Conservation (phyloP, 768 basidiomycete species). For the Hygrocybe coccinea region DNA sequence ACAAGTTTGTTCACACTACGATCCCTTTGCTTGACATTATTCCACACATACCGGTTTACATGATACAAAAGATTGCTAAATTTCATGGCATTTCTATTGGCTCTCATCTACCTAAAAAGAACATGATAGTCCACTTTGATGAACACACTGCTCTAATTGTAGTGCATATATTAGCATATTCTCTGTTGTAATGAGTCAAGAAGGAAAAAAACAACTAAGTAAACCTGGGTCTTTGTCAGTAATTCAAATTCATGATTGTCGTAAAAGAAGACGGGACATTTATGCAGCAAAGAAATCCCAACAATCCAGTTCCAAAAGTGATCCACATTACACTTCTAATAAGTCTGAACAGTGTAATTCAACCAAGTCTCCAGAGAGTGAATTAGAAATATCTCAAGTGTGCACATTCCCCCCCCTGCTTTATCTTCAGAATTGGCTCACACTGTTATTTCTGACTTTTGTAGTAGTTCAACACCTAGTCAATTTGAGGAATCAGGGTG, state of each 20-base stretch:
- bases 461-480: not conserved
- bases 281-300: too few species aligned
- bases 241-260: not conserved
- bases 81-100: not conserved
- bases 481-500: constrained; percentile 26
- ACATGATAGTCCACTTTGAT: not conserved
- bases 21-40: not conserved
- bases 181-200: not conserved
- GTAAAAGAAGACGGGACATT: too few species aligned
- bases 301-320: too few species aligned
- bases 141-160: not conserved
- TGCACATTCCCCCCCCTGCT: constrained; percentile 1
- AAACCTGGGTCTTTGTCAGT: too few species aligned
- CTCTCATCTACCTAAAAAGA: not conserved
- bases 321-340: too few species aligned
- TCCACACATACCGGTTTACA: not conserved
- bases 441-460: not conserved
- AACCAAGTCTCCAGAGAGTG: too few species aligned
- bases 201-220: too few species aligned
- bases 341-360: too few species aligned
- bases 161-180: not conserved
- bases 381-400: too few species aligned
- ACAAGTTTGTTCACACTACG: not conserved
- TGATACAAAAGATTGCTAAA: not conserved
- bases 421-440: not conserved